Evolutionary conservation across 2,329 filamentous ascomycete species (phyloP).

Genomic region (Fusarium papillatum): DNA sequence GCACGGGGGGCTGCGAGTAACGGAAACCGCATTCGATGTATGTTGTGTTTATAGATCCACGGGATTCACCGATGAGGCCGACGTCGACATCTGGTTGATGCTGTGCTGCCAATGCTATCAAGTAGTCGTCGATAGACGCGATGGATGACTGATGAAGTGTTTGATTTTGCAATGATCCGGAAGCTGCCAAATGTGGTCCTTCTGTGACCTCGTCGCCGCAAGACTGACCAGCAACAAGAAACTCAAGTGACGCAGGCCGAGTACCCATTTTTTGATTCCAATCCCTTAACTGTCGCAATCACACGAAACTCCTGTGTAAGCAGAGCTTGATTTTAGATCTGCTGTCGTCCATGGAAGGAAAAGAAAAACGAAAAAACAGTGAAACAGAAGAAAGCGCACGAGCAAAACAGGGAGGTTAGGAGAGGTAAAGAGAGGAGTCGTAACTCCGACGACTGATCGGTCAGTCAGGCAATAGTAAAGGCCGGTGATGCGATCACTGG

Average conservation of each 20-base stretch:
- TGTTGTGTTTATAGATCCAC: constrained; percentile 49
- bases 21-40: constrained; percentile 49
- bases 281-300: constrained; percentile 53
- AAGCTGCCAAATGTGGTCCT: constrained; percentile 55
- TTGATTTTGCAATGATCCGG: constrained; percentile 56
- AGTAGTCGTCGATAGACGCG: constrained; percentile 53
- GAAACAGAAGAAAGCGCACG: constrained; percentile 44
- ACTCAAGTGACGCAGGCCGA: constrained; percentile 51
- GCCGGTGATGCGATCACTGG: constrained; percentile 32
- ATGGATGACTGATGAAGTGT: constrained; percentile 55
- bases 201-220: constrained; percentile 53
- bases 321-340: constrained; percentile 47
- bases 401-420: constrained; percentile 42
- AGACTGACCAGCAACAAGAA: constrained; percentile 53
- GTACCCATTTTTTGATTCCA: constrained; percentile 51
- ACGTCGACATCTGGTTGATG: constrained; percentile 51
- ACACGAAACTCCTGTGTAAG: constrained; percentile 53
- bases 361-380: constrained; percentile 42
- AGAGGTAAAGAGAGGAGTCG: constrained; percentile 45
- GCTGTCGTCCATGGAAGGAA: constrained; percentile 47
- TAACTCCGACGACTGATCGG: constrained; percentile 35
- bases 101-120: constrained; percentile 54
- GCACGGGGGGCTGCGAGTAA: constrained; percentile 48
- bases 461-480: constrained; percentile 28
- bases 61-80: constrained; percentile 50